Evolutionary conservation across 202 grass and related monocot species (phyloP), one percentile per base, ranked within the genome.

Genomic region (Hordeum pubiflorum): DNA sequence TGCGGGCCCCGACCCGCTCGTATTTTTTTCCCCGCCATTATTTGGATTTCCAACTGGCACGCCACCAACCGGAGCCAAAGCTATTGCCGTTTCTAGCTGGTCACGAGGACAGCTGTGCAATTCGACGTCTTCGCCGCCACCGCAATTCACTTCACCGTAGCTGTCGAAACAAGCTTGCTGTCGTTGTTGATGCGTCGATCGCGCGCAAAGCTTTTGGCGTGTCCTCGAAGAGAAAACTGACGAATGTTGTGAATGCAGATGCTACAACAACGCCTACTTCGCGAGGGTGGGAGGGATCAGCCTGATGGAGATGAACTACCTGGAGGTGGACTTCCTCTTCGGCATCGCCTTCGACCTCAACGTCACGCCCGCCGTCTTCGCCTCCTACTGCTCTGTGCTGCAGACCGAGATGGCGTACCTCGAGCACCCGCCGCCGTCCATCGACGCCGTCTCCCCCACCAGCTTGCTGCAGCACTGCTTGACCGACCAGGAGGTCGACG

Each of bases 191-290:
- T 67, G 33, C 33, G 18, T 24, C 20, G 18, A 65, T 65, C 14
- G 44, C 14, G 62, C 18, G 18, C 9, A 39, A 69, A 43, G 66
- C 66, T 43, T 43, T 69, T 69, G 6, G 66, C 26, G 69, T 52
- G 44, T 10, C 18, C 24, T 54, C 23, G 3, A 11, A 73, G 21
- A 26, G 57, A 59, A 59, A 26, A 59, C 2, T 59, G 57, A 59
- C 9, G 50, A 4, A 5, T 10, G 22, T 54, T 54, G 0, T 54
- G 32, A 79, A 34, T 84, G 48, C 67, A 97, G 96, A 96, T 91
- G 91, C 74, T 99, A 91, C 85, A 93, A 93, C 91, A 99, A 99
- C 75, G 92, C 92, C 18, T 96, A 93, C 87, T 99, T 93, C 67
- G 96, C 96, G 21, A 94, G 90, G 43, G 86, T 99, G 34, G 96